These are phyloP conservation scores for Omphalotus guepiniiformis DNA, from an alignment of 768 basidiomycete species.

Conservation along the genomic window DNA sequence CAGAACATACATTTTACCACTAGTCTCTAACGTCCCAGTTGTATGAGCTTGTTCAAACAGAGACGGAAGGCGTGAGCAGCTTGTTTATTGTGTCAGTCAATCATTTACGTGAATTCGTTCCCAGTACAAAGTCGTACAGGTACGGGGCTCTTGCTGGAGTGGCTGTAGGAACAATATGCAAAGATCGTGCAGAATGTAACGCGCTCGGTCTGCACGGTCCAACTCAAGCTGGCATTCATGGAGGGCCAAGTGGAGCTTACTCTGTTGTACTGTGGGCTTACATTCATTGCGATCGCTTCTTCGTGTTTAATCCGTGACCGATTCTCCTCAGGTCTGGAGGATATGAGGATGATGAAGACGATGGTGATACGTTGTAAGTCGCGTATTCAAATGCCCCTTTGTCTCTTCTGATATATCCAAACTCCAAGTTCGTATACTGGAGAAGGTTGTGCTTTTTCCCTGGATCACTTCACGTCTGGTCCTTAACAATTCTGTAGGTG, in stretches of 20 bases:
- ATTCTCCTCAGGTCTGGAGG: slow-evolving; percentile 4
- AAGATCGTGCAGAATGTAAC: not conserved
- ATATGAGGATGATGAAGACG: slow-evolving; percentile 4
- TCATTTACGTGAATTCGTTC: not conserved
- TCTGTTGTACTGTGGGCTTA: slow-evolving; percentile 3
- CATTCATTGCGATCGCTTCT: not conserved
- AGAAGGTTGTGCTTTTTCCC: not conserved
- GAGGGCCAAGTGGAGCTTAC: not conserved
- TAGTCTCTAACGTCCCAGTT: too few species aligned
- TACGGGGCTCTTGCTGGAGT: not conserved
- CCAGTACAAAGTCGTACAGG: not conserved
- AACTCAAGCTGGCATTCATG: slow-evolving; percentile 4
- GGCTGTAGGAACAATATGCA: not conserved
- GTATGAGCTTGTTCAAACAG: too few species aligned
- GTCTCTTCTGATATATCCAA: not conserved
- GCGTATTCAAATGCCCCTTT: too few species aligned
- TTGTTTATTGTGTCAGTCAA: too few species aligned
- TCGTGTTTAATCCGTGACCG: not conserved
- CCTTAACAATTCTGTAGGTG: not conserved
- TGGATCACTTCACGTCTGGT: not conserved
- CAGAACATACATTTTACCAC: too few species aligned
- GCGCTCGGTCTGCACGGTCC: too few species aligned
- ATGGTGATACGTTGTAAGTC: slow-evolving; percentile 1
- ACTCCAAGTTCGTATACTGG: slow-evolving; percentile 1
- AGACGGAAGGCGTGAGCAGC: too few species aligned